Evolutionary conservation across 495 filamentous ascomycete genomes (phyloP).

Genomic region (Amniculicola lignicola): DNA sequence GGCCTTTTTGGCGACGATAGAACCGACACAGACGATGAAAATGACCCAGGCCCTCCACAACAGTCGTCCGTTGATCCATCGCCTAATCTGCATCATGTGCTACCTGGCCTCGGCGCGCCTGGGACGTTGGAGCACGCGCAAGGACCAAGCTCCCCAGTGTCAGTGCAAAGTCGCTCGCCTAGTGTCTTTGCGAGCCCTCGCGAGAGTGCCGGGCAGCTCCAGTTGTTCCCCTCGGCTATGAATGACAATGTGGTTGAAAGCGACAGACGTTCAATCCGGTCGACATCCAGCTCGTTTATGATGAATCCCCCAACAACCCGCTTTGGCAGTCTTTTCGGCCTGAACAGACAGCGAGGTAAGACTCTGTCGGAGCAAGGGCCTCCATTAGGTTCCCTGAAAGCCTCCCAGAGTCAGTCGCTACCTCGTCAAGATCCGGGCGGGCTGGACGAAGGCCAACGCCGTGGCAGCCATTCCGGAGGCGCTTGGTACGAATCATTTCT

Average conservation of each 20-base stretch:
- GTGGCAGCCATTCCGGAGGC: conserved; percentile 32
- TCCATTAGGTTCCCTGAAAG: conserved; percentile 37
- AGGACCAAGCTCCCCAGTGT: conserved; percentile 38
- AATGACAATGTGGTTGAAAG: conserved; percentile 37
- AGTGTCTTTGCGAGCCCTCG: conserved; percentile 42
- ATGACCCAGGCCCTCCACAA: conserved; percentile 21
- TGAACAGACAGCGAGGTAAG: conserved; percentile 42
- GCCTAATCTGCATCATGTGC: conserved; percentile 14
- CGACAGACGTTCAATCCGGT: conserved; percentile 40
- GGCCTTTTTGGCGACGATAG: conserved; percentile 42
- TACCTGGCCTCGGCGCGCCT: conserved; percentile 35
- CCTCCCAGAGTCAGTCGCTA: conserved; percentile 41
- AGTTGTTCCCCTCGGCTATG: conserved; percentile 25
- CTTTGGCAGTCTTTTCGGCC: conserved; percentile 41
- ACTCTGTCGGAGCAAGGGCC: conserved; percentile 39
- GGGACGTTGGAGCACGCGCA: conserved; percentile 33
- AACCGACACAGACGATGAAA: conserved; percentile 26
- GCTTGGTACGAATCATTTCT: conserved; percentile 32
- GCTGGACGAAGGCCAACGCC: conserved; percentile 24
- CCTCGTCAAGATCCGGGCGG: conserved; percentile 38
- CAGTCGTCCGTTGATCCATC: conserved; percentile 19
- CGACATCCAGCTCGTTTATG: conserved; percentile 37
- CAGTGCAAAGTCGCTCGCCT: conserved; percentile 38
- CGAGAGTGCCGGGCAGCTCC: conserved; percentile 39
- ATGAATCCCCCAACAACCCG: conserved; percentile 27